Conservation (phyloP, 2,329 filamentous ascomycete genomes). For the Colletotrichum theobromicola region DNA sequence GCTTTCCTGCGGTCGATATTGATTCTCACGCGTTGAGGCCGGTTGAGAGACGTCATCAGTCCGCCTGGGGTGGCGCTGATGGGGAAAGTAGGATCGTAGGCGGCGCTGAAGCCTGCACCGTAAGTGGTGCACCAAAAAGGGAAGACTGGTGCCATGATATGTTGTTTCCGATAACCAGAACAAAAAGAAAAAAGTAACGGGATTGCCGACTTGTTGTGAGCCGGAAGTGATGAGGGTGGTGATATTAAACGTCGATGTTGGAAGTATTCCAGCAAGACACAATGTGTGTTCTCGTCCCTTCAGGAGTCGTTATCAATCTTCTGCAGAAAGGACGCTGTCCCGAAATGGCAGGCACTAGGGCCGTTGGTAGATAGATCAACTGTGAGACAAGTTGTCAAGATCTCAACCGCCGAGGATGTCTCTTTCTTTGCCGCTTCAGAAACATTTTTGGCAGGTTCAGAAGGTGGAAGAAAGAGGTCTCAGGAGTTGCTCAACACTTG, state of each 20-base stretch:
- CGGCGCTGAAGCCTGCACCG: neutral
- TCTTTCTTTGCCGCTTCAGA: neutral
- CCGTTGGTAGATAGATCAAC: neutral
- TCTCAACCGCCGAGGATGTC: neutral
- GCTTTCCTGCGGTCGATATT: neutral
- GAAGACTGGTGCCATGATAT: neutral
- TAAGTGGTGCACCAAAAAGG: neutral
- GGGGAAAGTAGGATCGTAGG: neutral
- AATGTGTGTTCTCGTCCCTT: neutral
- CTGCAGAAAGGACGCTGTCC: neutral
- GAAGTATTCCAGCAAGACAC: neutral
- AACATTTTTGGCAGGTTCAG: neutral
- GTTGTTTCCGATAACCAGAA: neutral
- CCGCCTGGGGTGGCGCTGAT: neutral
- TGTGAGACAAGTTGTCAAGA: neutral
- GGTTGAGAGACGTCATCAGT: neutral
- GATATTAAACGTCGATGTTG: neutral
- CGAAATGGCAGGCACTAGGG: neutral
- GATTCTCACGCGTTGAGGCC: accelerated
- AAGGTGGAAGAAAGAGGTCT: neutral
- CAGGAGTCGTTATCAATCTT: neutral
- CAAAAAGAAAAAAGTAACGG: neutral
- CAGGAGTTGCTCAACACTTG: neutral
- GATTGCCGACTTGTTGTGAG: neutral
- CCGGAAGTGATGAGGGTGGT: neutral